Percentiles rank a stretch among this genome's conserved stretches.
Conservation (phyloP, 768 basidiomycete species). For the Albatrellus ellisii region DNA sequence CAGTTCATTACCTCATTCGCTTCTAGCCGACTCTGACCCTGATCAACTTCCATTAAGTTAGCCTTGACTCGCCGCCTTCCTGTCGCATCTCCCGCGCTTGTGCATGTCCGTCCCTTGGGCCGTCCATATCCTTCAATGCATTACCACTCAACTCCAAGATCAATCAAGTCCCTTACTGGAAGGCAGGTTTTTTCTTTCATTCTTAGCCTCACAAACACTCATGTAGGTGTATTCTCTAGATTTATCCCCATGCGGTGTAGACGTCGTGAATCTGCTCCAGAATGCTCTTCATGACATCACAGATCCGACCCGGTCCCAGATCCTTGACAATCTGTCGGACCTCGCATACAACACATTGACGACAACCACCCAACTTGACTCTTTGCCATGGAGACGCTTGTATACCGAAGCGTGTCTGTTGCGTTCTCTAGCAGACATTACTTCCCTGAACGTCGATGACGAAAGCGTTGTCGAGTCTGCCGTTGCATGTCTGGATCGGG, state of each 20-base stretch:
- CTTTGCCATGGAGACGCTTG: constrained; percentile 48
- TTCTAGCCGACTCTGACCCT: constrained; percentile 7
- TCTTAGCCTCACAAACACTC: neutral
- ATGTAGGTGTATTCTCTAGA: constrained; percentile 1
- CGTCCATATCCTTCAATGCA: neutral
- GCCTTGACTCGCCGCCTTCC: too few species aligned
- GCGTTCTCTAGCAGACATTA: constrained; percentile 28
- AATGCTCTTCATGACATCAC: constrained; percentile 2
- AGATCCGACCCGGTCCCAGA: neutral
- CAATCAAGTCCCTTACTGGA: constrained; percentile 1
- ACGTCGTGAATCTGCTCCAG: constrained; percentile 17
- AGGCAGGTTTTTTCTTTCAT: constrained; percentile 1
- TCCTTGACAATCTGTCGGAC: constrained; percentile 31
- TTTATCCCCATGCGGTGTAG: constrained; percentile 19
- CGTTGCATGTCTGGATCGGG: constrained; percentile 58
- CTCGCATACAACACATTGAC: constrained; percentile 40
- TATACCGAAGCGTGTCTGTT: constrained; percentile 71
- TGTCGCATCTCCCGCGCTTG: neutral
- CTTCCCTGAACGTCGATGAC: constrained; percentile 7
- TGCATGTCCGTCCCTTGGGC: constrained; percentile 7
- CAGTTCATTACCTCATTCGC: constrained; percentile 13
- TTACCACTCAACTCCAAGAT: constrained; percentile 6
- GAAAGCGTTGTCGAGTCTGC: constrained; percentile 24
- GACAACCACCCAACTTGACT: constrained; percentile 20
- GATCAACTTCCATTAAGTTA: too few species aligned